These are phyloP conservation scores for Russula dissimulans DNA, from an alignment of 768 basidiomycete species.

Conservation along the genomic window DNA sequence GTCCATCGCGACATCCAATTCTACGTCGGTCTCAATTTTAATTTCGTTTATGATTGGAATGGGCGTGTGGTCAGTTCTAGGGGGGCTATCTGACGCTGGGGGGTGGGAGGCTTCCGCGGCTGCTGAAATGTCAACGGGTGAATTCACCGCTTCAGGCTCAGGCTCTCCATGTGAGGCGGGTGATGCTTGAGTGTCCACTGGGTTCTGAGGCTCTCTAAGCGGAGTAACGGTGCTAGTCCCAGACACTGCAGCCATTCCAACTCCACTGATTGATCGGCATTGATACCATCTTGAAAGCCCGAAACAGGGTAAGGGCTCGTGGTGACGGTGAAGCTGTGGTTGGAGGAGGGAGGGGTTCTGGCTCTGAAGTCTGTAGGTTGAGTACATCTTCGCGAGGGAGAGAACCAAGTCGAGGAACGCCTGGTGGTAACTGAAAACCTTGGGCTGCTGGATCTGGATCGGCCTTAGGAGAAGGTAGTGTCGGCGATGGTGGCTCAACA, in stretches of 20 bases:
- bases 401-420: background rate
- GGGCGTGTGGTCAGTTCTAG: background rate
- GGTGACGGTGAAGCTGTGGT: background rate
- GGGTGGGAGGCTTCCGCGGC: background rate
- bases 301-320: background rate
- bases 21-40: background rate
- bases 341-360: background rate
- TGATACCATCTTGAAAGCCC: background rate
- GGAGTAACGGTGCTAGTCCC: background rate
- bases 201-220: background rate
- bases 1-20: background rate
- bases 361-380: background rate
- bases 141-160: background rate
- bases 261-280: background rate
- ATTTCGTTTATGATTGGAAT: background rate
- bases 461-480: background rate
- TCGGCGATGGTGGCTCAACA: background rate
- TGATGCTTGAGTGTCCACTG: background rate
- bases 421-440: background rate
- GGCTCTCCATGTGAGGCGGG: background rate
- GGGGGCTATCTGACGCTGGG: background rate
- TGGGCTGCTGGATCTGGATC: background rate
- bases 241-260: background rate
- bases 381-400: background rate
- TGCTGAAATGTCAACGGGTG: background rate